A percentile compares a stretch with the other conserved stretches of the same genome.
Evolutionary conservation across 139 green algal genomes (phyloP).

Genomic region (Micractinium sp.): DNA sequence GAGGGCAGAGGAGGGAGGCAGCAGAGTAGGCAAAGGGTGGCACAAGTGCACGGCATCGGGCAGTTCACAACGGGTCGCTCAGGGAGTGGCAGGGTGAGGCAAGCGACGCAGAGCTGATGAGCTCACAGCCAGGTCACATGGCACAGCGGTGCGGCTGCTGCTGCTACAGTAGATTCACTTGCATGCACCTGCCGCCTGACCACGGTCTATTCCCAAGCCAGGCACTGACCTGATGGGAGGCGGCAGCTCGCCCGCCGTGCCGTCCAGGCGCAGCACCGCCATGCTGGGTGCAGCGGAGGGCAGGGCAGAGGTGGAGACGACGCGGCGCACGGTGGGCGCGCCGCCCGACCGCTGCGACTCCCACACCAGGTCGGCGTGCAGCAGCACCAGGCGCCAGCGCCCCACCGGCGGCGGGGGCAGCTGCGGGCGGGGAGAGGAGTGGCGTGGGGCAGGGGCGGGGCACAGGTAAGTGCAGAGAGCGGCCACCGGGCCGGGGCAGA

Average conservation of each 20-base stretch:
- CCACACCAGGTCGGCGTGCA: conserved; percentile 12
- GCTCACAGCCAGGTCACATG: too few relatives aligned
- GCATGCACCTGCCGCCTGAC: too few relatives aligned
- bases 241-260: background rate
- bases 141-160: too few relatives aligned
- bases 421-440: background rate
- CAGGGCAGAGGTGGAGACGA: conserved; percentile 2
- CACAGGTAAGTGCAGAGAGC: background rate
- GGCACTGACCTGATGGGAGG: background rate
- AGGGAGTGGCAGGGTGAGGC: too few relatives aligned
- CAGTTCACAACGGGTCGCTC: too few relatives aligned
- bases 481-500: too few relatives aligned
- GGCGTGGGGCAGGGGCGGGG: background rate
- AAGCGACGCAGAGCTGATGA: too few relatives aligned
- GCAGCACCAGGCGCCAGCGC: conserved; percentile 23
- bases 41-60: too few relatives aligned
- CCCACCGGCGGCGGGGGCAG: background rate
- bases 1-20: background rate
- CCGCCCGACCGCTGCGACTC: background rate
- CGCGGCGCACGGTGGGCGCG: background rate
- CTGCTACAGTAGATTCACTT: too few relatives aligned
- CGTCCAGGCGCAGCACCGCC: background rate
- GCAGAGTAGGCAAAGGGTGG: too few relatives aligned
- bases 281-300: background rate
- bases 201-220: too few relatives aligned